A percentile compares a stretch with the other conserved stretches of the same genome.
phyloP scores from a whole-genome alignment of 1,284 basidiomycete species.

The Moesziomyces antarcticus region DNA sequence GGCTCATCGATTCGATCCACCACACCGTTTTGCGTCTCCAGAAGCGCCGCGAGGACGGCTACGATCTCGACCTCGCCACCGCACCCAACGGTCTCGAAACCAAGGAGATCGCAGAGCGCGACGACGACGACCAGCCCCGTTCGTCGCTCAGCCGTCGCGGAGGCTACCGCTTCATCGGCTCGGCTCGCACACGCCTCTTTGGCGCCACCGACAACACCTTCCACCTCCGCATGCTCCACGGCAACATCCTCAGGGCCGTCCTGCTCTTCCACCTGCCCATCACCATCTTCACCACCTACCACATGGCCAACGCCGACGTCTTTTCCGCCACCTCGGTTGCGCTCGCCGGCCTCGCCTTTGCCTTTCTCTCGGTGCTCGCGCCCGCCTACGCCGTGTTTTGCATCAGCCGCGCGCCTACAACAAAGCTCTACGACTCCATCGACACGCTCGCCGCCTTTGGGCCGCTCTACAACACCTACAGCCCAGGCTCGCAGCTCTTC shows the following conservation, averaged over 20 bases:
- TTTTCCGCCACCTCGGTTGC: conserved; percentile 73
- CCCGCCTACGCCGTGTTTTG: conserved; percentile 81
- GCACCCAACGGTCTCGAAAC: conserved; percentile 11
- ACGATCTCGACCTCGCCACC: conserved; percentile 17
- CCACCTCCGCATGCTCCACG: conserved; percentile 71
- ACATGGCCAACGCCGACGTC: conserved; percentile 76
- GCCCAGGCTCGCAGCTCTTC: conserved; percentile 90
- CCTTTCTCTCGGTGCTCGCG: conserved; percentile 80
- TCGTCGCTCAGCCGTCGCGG: conserved; percentile 44
- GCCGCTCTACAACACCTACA: conserved; percentile 94
- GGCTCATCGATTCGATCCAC: conserved; percentile 66
- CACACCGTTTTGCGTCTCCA: conserved; percentile 31
- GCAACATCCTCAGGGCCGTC: conserved; percentile 89
- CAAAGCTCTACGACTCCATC: conserved; percentile 93
- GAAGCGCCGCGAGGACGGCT: conserved; percentile 47
- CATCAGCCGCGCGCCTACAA: conserved; percentile 81
- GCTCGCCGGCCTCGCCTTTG: conserved; percentile 80
- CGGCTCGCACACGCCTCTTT: conserved; percentile 15
- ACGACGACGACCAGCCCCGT: conserved; percentile 21
- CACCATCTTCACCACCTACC: conserved; percentile 88
- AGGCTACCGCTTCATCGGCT: conserved; percentile 44
- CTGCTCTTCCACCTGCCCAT: conserved; percentile 93
- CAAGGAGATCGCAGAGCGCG: conserved; percentile 17
- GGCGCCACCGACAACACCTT: conserved; percentile 45
- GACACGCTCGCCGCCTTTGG: conserved; percentile 88